These are phyloP conservation scores for Elasticomyces elasticus DNA, from an alignment of 495 filamentous ascomycete genomes.

Conservation along the genomic window DNA sequence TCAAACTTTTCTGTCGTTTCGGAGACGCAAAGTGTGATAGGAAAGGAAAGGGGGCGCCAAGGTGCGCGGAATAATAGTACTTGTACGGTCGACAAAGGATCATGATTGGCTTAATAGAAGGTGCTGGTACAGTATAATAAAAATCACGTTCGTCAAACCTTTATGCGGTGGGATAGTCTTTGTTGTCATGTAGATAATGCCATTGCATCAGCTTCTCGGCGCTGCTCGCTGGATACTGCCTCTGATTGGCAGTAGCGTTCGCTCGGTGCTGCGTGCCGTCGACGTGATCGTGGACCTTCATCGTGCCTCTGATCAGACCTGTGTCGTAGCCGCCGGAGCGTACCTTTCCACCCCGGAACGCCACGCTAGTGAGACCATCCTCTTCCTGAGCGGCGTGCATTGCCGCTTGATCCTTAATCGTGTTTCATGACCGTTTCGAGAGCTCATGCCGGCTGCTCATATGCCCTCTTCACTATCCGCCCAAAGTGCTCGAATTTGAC, in stretches of 20 bases:
- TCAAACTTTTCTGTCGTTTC: not conserved
- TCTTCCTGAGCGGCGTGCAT: not conserved
- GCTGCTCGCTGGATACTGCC: too few species aligned
- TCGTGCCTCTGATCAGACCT: too few species aligned
- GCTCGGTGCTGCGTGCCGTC: too few species aligned
- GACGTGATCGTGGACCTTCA: too few species aligned
- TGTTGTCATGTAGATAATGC: too few species aligned
- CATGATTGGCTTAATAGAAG: not conserved
- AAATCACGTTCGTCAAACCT: too few species aligned
- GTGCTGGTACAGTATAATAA: not conserved
- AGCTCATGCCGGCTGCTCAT: constrained; percentile 60
- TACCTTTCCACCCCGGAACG: not conserved
- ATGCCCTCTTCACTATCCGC: constrained; percentile 71
- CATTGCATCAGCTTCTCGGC: too few species aligned
- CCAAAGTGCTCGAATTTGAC: constrained; percentile 88
- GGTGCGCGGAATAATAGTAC: not conserved
- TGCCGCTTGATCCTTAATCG: not conserved
- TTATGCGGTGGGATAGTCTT: too few species aligned
- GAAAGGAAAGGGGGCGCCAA: not conserved
- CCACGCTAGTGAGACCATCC: not conserved
- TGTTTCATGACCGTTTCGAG: not conserved
- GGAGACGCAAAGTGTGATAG: not conserved
- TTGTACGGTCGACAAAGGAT: not conserved
- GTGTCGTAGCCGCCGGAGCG: not conserved
- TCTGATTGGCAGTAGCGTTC: too few species aligned